Evolutionary conservation across 2,329 filamentous ascomycete genomes (phyloP), one percentile per base, ranked within the genome.

Genomic region (Penicillium sp.): DNA sequence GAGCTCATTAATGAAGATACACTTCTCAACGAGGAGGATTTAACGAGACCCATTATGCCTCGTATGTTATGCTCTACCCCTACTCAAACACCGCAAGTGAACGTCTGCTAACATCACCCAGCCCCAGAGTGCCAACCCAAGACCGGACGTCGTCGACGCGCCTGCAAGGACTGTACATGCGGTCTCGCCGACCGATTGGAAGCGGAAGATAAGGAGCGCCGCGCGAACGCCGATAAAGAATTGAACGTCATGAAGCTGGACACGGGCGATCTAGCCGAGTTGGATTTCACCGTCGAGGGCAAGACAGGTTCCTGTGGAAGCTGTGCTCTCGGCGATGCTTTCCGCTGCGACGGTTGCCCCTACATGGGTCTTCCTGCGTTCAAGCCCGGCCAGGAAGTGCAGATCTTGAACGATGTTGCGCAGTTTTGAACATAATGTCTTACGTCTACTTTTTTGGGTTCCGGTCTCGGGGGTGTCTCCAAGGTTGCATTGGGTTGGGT

Each of bases 161-260:
- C 94, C 54, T 99, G 94, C 82, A 97, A 99, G 77, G 94, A 99
- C 79, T 99, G 94, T 80, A 93, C 90, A 8, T 99, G 94, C 71
- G 94, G 94, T 47, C 85, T 99, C 24, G 91, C 92, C 22, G 86
- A 94, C 72, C 86, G 88, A 57, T 77, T 97, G 47, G 89, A 91
- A 65, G 88, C 87, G n/a, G 91, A 97, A 78, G 94, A 97, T 74
- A 81, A 80, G 42, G 82, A 81, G 7, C 86, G 85, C 67, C 83
- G 91, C 53, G 77, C 78, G 7, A 77, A 81, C 21, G 89, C 89
- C 31, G 88, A 91, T 67, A 77, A 79, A 44, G 77, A 77, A 2
- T 66, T 81, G 24, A 75, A 76, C 13, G 73, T 78, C 40, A 81
- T 91, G 45, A 84, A 86, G 68, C 81, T 96, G 48, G 85, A 83